Conservation (phyloP, 2,329 filamentous ascomycete genomes). For the Cladosporium halotolerans region DNA sequence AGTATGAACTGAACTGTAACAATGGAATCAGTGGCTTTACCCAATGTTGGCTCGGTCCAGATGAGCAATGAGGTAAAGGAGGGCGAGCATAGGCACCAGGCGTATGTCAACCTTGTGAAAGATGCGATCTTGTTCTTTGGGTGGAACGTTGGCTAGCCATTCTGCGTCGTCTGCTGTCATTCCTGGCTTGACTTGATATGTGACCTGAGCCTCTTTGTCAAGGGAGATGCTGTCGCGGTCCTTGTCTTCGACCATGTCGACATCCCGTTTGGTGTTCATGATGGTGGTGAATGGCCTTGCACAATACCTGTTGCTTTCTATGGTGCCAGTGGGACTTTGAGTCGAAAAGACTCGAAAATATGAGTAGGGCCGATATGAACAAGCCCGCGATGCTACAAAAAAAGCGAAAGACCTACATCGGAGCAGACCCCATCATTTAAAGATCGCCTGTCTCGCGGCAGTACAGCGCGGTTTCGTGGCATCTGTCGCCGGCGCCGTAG, state of each 20-base stretch:
- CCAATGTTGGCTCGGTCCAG: constrained; percentile 37
- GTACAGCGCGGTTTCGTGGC: neutral
- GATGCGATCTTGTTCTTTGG: constrained; percentile 37
- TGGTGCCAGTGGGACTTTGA: neutral
- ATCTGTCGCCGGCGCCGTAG: constrained; percentile 8
- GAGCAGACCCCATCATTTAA: too few relatives aligned
- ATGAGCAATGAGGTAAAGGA: constrained; percentile 54
- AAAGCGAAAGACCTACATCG: too few relatives aligned
- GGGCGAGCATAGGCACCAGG: constrained; percentile 54
- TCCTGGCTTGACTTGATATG: constrained; percentile 16
- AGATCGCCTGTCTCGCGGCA: neutral
- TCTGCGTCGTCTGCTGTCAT: constrained; percentile 18
- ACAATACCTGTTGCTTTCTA: neutral
- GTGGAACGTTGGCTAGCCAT: constrained; percentile 16
- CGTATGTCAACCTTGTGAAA: constrained; percentile 49
- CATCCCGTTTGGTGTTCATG: neutral
- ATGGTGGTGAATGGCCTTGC: neutral
- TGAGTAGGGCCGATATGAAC: neutral
- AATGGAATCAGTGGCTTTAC: neutral
- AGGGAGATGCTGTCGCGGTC: constrained; percentile 13
- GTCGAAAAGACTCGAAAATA: neutral
- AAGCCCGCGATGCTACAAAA: too few relatives aligned
- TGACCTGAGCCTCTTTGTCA: constrained; percentile 16
- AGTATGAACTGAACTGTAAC: neutral
- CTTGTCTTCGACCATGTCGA: constrained; percentile 4